A percentile compares a stretch with the other conserved stretches of the same genome.
These are phyloP conservation scores for Penicillium thymicola DNA, from an alignment of 2,329 filamentous ascomycete species.

Conservation along the genomic window DNA sequence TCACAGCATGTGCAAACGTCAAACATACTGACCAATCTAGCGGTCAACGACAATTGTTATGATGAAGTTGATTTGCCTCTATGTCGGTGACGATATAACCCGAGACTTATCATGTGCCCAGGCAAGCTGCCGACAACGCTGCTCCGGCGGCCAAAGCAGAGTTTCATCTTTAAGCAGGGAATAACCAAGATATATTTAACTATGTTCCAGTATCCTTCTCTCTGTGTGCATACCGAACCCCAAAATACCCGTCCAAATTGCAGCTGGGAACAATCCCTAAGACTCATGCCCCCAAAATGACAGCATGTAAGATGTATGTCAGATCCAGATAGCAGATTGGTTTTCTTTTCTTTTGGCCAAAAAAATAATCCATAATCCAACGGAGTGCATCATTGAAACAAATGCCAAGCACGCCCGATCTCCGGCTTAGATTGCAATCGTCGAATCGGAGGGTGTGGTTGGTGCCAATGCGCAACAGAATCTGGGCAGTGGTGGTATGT, in stretches of 20 bases:
- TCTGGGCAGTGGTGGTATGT: neutral
- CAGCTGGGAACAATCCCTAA: neutral
- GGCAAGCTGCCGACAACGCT: neutral
- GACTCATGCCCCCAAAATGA: neutral
- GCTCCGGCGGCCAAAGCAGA: neutral
- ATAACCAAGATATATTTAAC: neutral
- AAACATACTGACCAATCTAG: neutral
- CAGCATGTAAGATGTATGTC: neutral
- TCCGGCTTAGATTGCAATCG: conserved; percentile 5
- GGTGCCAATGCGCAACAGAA: neutral
- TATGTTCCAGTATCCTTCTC: neutral
- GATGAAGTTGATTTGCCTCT: neutral
- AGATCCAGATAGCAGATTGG: neutral
- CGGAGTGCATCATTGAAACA: neutral
- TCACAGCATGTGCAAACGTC: neutral
- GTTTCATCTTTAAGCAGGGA: neutral
- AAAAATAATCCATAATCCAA: neutral
- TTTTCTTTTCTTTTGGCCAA: neutral
- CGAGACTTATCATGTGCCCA: conserved; percentile 1
- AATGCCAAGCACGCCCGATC: neutral
- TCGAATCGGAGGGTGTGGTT: conserved; percentile 12
- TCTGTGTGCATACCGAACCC: neutral
- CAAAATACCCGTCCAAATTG: neutral
- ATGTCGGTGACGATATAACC: neutral
- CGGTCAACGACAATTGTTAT: neutral